Conservation (phyloP, 2,329 filamentous ascomycete genomes). For the Botryotinia convoluta region DNA sequence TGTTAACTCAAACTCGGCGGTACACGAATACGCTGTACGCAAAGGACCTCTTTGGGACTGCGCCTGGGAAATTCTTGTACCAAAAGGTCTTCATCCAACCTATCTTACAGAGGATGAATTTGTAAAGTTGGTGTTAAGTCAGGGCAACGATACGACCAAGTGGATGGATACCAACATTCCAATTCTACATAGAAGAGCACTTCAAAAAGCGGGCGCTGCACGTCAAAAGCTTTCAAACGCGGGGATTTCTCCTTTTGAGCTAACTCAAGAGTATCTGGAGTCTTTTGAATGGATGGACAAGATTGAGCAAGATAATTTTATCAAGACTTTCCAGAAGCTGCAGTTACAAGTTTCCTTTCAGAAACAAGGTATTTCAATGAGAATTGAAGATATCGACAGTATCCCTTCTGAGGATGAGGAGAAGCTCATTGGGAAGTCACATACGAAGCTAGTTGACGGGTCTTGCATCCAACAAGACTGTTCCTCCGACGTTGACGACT, state of each 20-base stretch:
- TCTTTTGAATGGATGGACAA: slow-evolving; percentile 26
- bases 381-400: slow-evolving; percentile 17
- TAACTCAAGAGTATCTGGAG: slow-evolving; percentile 20
- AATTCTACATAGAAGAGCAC: slow-evolving; percentile 17
- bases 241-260: slow-evolving; percentile 24
- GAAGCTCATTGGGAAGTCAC: slow-evolving; percentile 10
- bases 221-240: slow-evolving; percentile 18
- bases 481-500: slow-evolving; percentile 4
- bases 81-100: slow-evolving; percentile 23
- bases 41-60: slow-evolving; percentile 23
- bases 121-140: slow-evolving; percentile 21
- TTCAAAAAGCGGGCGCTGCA: slow-evolving; percentile 18
- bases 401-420: background rate
- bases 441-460: slow-evolving; percentile 11
- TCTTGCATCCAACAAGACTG: slow-evolving; percentile 5
- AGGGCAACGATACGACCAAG: slow-evolving; percentile 9
- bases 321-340: slow-evolving; percentile 17
- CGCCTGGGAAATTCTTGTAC: slow-evolving; percentile 21
- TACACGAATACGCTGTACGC: slow-evolving; percentile 18
- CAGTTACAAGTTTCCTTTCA: slow-evolving; percentile 18
- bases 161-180: slow-evolving; percentile 22
- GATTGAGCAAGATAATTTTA: slow-evolving; percentile 23
- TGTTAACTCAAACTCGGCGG: slow-evolving; percentile 12
- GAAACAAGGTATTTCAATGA: slow-evolving; percentile 19
- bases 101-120: slow-evolving; percentile 24